These are phyloP conservation scores for Boletus sensibilis DNA, from an alignment of 768 basidiomycete genomes.

Conservation along the genomic window DNA sequence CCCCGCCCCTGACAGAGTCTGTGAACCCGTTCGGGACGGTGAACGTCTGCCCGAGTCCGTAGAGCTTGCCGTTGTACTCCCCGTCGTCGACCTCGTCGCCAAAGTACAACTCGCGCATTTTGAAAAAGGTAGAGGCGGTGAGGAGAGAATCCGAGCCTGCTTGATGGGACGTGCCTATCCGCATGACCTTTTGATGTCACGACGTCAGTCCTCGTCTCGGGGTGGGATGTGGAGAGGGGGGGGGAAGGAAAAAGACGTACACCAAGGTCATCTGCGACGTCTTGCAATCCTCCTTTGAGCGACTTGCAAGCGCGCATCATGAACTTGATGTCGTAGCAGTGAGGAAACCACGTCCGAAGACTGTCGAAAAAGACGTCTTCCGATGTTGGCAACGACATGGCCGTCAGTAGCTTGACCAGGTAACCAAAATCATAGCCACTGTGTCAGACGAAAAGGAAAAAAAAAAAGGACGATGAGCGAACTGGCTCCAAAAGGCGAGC, in stretches of 20 bases:
- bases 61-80: slow-evolving; percentile 81
- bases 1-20: slow-evolving; percentile 65
- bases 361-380: slow-evolving; percentile 91
- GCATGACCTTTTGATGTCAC: slow-evolving; percentile 59
- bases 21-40: slow-evolving; percentile 62
- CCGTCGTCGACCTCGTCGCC: slow-evolving; percentile 81
- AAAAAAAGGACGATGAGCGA: background rate
- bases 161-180: slow-evolving; percentile 90
- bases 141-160: slow-evolving; percentile 97
- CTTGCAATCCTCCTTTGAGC: slow-evolving; percentile 85
- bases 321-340: slow-evolving; percentile 96
- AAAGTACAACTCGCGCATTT: slow-evolving; percentile 91
- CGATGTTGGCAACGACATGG: slow-evolving; percentile 78
- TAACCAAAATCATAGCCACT: slow-evolving; percentile 99
- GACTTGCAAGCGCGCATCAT: slow-evolving; percentile 86
- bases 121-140: slow-evolving; percentile 93
- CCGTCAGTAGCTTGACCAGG: slow-evolving; percentile 90
- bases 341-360: slow-evolving; percentile 90
- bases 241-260: slow-evolving; percentile 47
- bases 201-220: background rate
- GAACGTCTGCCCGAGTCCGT: slow-evolving; percentile 81
- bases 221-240: background rate
- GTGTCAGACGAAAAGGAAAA: slow-evolving; percentile 4
- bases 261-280: slow-evolving; percentile 93
- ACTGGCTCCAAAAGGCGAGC: background rate